Base-by-base conservation (phyloP, 1,284 basidiomycete genomes). In the Fomitopsis palustris region DNA sequence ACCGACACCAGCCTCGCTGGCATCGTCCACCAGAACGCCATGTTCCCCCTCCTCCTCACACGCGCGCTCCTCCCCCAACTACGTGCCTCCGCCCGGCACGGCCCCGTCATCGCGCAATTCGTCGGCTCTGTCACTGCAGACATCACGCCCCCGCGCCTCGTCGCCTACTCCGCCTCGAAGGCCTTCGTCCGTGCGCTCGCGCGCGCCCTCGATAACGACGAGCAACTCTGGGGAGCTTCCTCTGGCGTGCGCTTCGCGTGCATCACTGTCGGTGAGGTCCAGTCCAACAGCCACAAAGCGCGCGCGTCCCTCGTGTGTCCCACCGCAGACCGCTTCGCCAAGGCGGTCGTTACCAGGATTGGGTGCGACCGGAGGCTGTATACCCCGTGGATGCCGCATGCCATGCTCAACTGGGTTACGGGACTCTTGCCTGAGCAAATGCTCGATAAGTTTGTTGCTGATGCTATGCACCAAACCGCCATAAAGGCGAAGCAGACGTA, bases 21-120 rank as follows among this genome's bases (percentile, higher is more conserved):
- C 35, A 56, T 64, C 41, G 57, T 70, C 41, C 58, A 63, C 53
- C 57, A 62, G 45, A 72, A 70, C 62, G 60, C 63, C 1, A 47
- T 69, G 57, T 72, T 72, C 68, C 62, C 69, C 9, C 64, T 69
- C 58, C 57, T 69, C 64, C 66, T 72, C 58, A 70, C 68, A 7
- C 69, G 65, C 57, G 64, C 60, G 0, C 65, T 72, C 58, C 67
- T 72, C 35, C 70, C 70, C 21, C 61, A 60, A 9, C 67, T 72
- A 12, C 70, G 70, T 33, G 56, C 59, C 52, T 56, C 62, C 12
- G 63, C 67, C 53, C 41, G 47, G 33, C 55, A 60, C 33, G 67
- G 68, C 10, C 70, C 70, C 43, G 68, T 67, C 31, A 57, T 64
- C 53, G 66, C 69, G 31, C 55, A 65, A 5, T 72, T 69, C 64